A percentile compares a stretch with the other conserved stretches of the same genome.
phyloP scores from a whole-genome alignment of 2,329 filamentous ascomycete species.

The Capronia americana region DNA sequence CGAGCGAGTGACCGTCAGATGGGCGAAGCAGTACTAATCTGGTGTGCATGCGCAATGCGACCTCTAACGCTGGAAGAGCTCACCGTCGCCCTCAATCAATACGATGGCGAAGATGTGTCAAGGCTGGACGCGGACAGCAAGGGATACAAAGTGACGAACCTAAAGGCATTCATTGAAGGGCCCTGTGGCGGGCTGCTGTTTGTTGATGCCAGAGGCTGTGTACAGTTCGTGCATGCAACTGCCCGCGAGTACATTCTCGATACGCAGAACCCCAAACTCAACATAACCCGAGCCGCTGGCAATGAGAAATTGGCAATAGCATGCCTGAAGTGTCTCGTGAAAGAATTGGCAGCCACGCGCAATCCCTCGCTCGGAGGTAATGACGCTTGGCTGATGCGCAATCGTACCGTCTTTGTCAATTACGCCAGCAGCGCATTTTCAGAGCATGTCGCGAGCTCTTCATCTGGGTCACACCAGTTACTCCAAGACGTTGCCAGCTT shows the following conservation, averaged over 20 bases:
- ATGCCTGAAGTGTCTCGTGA: not conserved
- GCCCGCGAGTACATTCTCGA: conserved; percentile 7
- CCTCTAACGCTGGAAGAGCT: conserved; percentile 10
- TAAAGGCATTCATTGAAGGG: conserved; percentile 2
- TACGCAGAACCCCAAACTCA: not conserved
- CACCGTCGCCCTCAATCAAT: not conserved
- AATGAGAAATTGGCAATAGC: conserved; percentile 5
- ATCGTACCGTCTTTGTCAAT: not conserved
- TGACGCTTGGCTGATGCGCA: not conserved
- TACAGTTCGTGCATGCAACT: conserved; percentile 12
- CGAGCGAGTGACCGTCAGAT: not conserved
- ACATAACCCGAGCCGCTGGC: not conserved
- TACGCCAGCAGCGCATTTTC: conserved; percentile 12
- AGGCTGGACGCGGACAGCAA: too few relatives aligned
- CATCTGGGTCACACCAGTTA: conserved; percentile 2
- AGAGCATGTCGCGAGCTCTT: conserved; percentile 7
- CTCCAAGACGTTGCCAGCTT: conserved; percentile 1
- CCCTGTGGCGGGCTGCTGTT: conserved; percentile 3
- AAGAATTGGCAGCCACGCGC: conserved; percentile 1
- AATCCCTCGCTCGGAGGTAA: not conserved
- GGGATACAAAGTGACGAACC: not conserved
- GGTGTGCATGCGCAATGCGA: conserved; percentile 1
- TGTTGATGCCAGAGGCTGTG: not conserved
- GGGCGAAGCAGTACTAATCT: conserved; percentile 3
- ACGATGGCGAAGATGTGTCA: not conserved